These are phyloP conservation scores for Beauveria rudraprayagi DNA, from an alignment of 2,329 filamentous ascomycete species.

Conservation along the genomic window DNA sequence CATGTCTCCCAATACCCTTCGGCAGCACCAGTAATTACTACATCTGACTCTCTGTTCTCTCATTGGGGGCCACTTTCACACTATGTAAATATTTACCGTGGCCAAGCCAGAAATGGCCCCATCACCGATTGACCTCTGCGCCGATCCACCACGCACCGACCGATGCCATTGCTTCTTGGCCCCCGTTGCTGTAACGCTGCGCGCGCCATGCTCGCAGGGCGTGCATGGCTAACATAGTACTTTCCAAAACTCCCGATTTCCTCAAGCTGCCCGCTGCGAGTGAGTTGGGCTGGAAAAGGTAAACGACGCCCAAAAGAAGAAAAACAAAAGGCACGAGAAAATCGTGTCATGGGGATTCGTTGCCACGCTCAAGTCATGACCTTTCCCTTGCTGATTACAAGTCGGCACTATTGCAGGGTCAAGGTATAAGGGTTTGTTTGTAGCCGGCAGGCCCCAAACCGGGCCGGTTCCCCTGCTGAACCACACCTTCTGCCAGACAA, in stretches of 20 bases:
- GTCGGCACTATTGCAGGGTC: background rate
- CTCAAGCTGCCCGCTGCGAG: background rate
- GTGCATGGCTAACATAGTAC: no score
- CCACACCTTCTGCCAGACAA: background rate
- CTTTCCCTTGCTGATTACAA: background rate
- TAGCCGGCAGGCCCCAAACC: constrained; percentile 1
- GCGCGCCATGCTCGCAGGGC: background rate
- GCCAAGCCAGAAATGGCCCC: background rate
- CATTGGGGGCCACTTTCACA: background rate
- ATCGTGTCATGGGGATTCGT: no score
- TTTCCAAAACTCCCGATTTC: background rate
- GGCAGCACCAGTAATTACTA: background rate
- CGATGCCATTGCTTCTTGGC: background rate
- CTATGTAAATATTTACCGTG: background rate
- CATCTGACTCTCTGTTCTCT: background rate
- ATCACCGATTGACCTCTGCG: constrained; percentile 3
- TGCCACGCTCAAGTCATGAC: background rate
- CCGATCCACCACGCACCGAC: constrained; percentile 3
- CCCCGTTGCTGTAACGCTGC: background rate
- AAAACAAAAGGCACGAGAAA: no score
- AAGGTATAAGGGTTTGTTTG: background rate
- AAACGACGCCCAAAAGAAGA: no score
- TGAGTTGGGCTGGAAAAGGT: background rate
- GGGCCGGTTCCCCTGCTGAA: background rate
- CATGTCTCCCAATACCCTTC: no score